These are phyloP conservation scores for Alloteropsis semialata DNA, from an alignment of 176 grass and related monocot genomes.

Conservation along the genomic window DNA sequence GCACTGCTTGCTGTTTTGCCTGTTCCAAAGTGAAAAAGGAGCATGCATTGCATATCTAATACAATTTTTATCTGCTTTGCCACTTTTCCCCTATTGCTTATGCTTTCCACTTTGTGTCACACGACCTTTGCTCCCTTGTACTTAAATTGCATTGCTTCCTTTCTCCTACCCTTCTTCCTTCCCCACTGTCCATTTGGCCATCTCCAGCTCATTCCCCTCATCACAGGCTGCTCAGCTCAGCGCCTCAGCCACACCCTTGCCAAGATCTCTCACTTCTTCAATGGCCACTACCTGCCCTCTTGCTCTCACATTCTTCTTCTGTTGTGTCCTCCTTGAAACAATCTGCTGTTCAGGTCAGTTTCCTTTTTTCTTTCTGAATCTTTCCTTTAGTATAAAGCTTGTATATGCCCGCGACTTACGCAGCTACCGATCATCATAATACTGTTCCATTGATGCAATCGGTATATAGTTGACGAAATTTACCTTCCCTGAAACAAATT, in stretches of 20 bases:
- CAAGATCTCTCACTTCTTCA: conserved; percentile 3
- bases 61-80: conserved; percentile 34
- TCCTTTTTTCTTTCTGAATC: not conserved
- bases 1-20: not conserved
- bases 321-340: conserved; percentile 23
- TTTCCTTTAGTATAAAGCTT: not conserved
- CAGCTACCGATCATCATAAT: not conserved
- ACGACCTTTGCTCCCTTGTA: conserved; percentile 14
- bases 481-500: not conserved
- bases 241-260: conserved; percentile 6
- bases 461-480: not conserved
- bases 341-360: conserved; percentile 52
- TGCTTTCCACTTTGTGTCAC: conserved; percentile 48
- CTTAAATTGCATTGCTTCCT: conserved; percentile 17
- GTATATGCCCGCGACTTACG: not conserved
- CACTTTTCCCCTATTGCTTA: conserved; percentile 26
- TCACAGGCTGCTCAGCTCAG: not conserved
- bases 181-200: conserved; percentile 21
- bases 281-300: conserved; percentile 40
- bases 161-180: conserved; percentile 34
- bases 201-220: conserved; percentile 30
- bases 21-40: conserved; percentile 22
- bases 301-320: conserved; percentile 31
- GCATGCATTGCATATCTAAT: conserved; percentile 22
- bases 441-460: conserved; percentile 2